Base-by-base conservation (phyloP, 2,329 filamentous ascomycete genomes). In the Echinosphaeria canescens region DNA sequence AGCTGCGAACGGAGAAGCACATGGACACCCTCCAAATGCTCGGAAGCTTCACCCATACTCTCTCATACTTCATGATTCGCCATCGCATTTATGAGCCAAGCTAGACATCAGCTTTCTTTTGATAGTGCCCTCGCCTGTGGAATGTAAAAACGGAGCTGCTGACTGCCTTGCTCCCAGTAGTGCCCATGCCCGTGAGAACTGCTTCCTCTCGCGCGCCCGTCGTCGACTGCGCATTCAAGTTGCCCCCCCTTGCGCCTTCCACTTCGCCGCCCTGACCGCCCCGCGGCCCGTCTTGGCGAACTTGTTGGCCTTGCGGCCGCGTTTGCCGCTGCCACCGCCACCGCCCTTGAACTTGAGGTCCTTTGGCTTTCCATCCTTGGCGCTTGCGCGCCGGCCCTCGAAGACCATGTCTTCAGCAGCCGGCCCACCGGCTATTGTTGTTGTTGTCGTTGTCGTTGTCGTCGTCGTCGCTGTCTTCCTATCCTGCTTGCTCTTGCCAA, bases 341-440 rank as follows among this genome's bases (percentile, higher is more conserved):
- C 53, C 53, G 22, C 44, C 46, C 38, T 63, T 64, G 35, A 73
- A 48, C 43, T 60, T 72, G 33, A 66, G 44, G 38, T 67, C 66
- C 45, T 53, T 73, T 22, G 66, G 66, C 38, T 58, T 70, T 4
- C 64, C 72, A 32, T 73, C 66, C 30, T 59, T 73, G 17, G 60
- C 52, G 29, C 63, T 78, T 8, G 79, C 79, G 28, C 80, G 62
- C 34, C 74, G 70, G 1, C 80, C 80, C 46, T 90, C 80, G 38
- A 85, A 84, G n/a, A 84, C 63, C 34, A 84, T 65, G 7, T 14
- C 27, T 13, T 13, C 31, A 12, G 32, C 37, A 24, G 32, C 35
- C 20, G 32, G 33, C 27, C 32, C 38, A 23, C 5, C 8, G 8
- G 15, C 16, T 19, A n/a, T 25, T 23, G 15, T 30, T 13, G 31